Base-by-base conservation (phyloP, 2,329 filamentous ascomycete genomes). In the Chaetomiaceae sp. region DNA sequence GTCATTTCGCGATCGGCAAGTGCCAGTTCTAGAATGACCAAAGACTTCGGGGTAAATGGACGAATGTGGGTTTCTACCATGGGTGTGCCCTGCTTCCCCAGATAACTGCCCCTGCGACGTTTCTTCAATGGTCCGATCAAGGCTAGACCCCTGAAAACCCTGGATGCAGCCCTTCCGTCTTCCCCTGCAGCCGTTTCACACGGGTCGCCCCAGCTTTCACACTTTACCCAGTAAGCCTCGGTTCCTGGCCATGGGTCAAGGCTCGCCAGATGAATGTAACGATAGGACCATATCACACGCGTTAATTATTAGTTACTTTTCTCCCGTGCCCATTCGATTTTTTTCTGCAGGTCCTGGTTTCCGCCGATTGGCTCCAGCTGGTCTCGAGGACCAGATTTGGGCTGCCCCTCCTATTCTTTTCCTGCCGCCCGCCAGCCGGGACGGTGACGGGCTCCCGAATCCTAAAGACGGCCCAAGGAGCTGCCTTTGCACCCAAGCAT, bases 41-140 rank as follows among this genome's bases (percentile, higher is more conserved):
- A 18, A 47, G 18, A 25, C 11, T 16, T 42, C 25, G 25, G 37
- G 44, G 23, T n/a, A 37, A 37, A 27, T 18, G 14, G 25, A 29
- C 16, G 14, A 16, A 20, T 36, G 36, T 33, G 50, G 44, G 16
- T 21, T 30, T 23, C 20, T 29, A 37, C 11, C 51, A 53, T 32
- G 45, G 51, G 32, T 48, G 8, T 27, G 40, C 51, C 51, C 38
- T 37, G 33, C 14, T 53, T 40, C 51, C 51, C 51, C 51, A 49
- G 44, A 48, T 48, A 33, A 27, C 40, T 25, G 14, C 27, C 50
- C 45, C 51, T n/a, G 10, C 16, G 14, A 23, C 40, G n/a, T 37
- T 40, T 14, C 33, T 34, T 27, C 40, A 38, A 18, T 46, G 41
- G 52, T 18, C 25, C n/a, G 23, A 30, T 9, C 30, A n/a, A 14